Evolutionary conservation across 179 eudicot genomes (phyloP).

Genomic region (Sideroxylon spinosum): DNA sequence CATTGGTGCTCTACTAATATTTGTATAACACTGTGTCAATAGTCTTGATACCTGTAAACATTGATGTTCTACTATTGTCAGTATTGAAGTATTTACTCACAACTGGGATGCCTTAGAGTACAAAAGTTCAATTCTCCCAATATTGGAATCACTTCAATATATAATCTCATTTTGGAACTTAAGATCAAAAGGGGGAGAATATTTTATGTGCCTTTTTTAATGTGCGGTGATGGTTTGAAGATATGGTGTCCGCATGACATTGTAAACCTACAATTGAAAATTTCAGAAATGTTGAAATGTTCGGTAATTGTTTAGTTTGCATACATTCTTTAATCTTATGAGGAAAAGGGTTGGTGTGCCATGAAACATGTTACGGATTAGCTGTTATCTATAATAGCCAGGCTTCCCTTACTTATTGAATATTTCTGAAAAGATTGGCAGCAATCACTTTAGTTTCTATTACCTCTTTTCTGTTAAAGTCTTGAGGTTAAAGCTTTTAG

Average conservation of each 20-base stretch:
- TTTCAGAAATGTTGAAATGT: background rate
- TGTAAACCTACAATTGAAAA: background rate
- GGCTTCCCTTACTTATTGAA: slow-evolving; percentile 9
- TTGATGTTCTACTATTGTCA: too few relatives aligned
- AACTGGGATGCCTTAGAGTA: too few relatives aligned
- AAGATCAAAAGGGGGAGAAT: background rate
- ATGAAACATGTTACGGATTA: background rate
- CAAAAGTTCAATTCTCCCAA: too few relatives aligned
- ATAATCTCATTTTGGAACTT: too few relatives aligned
- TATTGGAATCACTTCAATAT: too few relatives aligned
- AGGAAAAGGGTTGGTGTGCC: background rate
- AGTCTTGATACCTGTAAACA: too few relatives aligned
- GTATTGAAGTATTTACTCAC: too few relatives aligned
- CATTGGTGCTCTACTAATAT: too few relatives aligned
- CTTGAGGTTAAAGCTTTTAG: background rate
- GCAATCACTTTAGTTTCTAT: background rate
- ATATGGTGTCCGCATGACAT: background rate
- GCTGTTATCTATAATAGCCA: background rate
- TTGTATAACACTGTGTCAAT: too few relatives aligned
- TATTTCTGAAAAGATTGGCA: slow-evolving; percentile 1
- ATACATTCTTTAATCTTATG: slow-evolving; percentile 6
- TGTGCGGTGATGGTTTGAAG: background rate
- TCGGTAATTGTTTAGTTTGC: background rate
- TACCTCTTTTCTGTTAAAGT: background rate
- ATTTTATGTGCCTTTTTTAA: background rate